Conservation (phyloP, 345 rosid genomes). For the Firmiana major region DNA sequence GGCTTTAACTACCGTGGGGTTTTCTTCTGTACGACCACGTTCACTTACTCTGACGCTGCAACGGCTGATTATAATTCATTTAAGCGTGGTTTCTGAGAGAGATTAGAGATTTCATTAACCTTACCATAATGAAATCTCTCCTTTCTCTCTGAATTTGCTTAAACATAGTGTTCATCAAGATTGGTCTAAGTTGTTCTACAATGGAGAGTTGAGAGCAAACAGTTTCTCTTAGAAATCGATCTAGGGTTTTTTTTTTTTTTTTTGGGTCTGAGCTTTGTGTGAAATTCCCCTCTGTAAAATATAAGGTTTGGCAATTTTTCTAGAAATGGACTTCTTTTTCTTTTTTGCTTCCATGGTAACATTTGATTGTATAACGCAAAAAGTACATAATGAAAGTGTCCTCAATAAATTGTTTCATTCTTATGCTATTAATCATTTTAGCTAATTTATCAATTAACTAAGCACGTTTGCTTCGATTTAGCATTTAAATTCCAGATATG, state of each 20-base stretch:
- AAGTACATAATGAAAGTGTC: neutral
- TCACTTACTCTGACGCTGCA: neutral
- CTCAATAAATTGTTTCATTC: neutral
- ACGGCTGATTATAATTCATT: neutral
- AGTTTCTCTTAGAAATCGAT: neutral
- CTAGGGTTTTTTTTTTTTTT: neutral
- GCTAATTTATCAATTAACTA: too few relatives aligned
- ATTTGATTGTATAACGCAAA: neutral
- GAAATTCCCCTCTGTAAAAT: slow-evolving; percentile 6
- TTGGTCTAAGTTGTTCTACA: neutral
- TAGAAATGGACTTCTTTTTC: neutral
- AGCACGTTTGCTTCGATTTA: neutral
- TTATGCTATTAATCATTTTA: neutral
- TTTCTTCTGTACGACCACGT: neutral
- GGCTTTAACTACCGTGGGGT: neutral
- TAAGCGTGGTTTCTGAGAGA: neutral
- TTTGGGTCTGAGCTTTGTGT: neutral
- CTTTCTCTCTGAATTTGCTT: neutral
- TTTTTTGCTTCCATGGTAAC: neutral
- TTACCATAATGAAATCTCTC: neutral
- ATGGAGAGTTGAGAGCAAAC: neutral
- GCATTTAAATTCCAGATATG: neutral
- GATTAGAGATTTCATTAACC: neutral
- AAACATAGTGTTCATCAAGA: neutral
- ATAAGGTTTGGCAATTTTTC: neutral